Base-by-base conservation (phyloP, 805 yeast species). In the Nakazawaea ambrosiae region DNA sequence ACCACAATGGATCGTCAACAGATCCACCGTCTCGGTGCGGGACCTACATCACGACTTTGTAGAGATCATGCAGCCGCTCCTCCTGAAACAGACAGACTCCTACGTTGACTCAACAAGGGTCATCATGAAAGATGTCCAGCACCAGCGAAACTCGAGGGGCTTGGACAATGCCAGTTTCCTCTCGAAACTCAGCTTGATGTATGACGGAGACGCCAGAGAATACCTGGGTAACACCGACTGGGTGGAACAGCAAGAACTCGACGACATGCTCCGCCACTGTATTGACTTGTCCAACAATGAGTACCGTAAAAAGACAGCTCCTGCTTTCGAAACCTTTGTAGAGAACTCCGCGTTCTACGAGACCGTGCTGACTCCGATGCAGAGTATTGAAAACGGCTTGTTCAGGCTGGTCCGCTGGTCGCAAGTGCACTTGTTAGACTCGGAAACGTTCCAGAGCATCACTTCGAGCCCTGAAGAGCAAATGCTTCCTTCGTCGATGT, bases 1-100 rank as follows among this genome's bases (percentile, higher is more conserved):
- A 5, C 78, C 87, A 0, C 66, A 61, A n/a, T 60, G 68, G 54
- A 81, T 90, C 10, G 23, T 58, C 7, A 88, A 89, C 51, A 57
- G 88, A 18, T 37, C 48, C 1, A 59, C 58, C 0, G 32, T 79
- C 8, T 48, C 46, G 4, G 68, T 67, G 40, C 50, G 77, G 23
- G 61, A 70, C 36, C 45, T 75, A 4, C 88, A 81, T 50, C 55
- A 65, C 39, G 64, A 66, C 36, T 71, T 79, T 40, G 38, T 58
- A 2, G 78, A 70, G 16, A 18, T 38, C 16, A 9, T 17, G 25
- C 41, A 41, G 2, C 51, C 46, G 3, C 6, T 17, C 5, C 5
- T 7, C 14, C 7, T n/a, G n/a, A n/a, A 2, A 7, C 12, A 12
- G 4, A 5, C 29, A 4, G 16, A 11, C 3, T 48, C 50, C 16